A percentile compares a stretch with the other conserved stretches of the same genome.
These are phyloP conservation scores for Pisolithus tinctorius DNA, from an alignment of 768 basidiomycete species.

Conservation along the genomic window DNA sequence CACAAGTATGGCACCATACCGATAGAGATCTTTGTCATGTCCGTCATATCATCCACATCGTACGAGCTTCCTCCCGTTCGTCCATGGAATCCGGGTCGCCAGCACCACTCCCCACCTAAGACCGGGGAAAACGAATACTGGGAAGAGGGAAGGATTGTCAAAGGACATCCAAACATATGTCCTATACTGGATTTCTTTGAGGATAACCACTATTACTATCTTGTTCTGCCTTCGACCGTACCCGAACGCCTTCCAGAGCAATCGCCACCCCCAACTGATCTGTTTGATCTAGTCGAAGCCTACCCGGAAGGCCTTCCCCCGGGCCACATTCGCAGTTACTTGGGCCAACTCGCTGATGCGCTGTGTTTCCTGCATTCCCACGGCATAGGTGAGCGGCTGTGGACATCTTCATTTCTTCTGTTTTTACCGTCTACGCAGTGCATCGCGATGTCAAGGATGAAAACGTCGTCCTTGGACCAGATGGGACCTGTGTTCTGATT, in stretches of 20 bases:
- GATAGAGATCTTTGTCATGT: constrained; percentile 96
- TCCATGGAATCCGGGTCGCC: constrained; percentile 77
- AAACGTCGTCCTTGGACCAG: constrained; percentile 79
- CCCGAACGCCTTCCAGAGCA: constrained; percentile 50
- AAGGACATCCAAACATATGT: constrained; percentile 94
- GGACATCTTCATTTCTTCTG: constrained; percentile 1
- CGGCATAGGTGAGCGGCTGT: constrained; percentile 67
- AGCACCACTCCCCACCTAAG: constrained; percentile 7
- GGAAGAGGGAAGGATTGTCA: constrained; percentile 64
- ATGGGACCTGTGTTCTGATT: constrained; percentile 84
- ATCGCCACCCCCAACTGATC: constrained; percentile 62
- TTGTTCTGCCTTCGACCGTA: constrained; percentile 76
- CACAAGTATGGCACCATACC: constrained; percentile 93
- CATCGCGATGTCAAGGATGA: constrained; percentile 99
- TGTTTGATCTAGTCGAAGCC: constrained; percentile 92
- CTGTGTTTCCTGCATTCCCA: constrained; percentile 82
- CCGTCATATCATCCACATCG: constrained; percentile 74
- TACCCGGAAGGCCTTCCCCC: constrained; percentile 83
- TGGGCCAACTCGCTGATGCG: constrained; percentile 93
- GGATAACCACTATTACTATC: constrained; percentile 92
- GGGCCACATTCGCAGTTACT: constrained; percentile 66
- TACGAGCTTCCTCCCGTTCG: constrained; percentile 73
- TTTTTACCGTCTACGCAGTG: constrained; percentile 37
- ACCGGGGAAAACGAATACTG: constrained; percentile 35
- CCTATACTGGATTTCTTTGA: constrained; percentile 95